phyloP scores from a whole-genome alignment of 2,329 filamentous ascomycete genomes.

The Triangularia setosa region DNA sequence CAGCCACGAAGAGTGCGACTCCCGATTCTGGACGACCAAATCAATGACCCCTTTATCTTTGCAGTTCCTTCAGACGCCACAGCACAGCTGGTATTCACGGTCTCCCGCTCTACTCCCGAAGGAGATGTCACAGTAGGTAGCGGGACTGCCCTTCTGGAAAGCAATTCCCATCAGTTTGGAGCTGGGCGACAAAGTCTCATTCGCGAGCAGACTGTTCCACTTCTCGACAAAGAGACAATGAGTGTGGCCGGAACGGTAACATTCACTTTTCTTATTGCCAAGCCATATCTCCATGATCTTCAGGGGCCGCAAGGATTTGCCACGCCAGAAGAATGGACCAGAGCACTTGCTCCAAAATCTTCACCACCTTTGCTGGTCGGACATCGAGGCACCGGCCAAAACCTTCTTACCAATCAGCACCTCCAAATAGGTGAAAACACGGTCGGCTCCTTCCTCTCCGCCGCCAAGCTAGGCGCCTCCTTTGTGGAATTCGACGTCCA shows the following conservation, averaged over 20 bases:
- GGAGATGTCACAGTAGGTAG: constrained; percentile 23
- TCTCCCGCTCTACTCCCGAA: neutral
- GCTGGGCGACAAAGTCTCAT: constrained; percentile 31
- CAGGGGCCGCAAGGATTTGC: neutral
- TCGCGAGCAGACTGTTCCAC: constrained; percentile 32
- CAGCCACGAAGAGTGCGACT: neutral
- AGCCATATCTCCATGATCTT: neutral
- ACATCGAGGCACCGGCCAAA: constrained; percentile 34
- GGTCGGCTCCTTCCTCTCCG: constrained; percentile 34
- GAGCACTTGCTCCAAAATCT: constrained; percentile 20
- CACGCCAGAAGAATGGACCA: constrained; percentile 1
- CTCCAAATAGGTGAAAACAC: constrained; percentile 39
- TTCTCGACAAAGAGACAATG: constrained; percentile 31
- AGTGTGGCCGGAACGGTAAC: constrained; percentile 31
- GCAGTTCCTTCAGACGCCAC: neutral
- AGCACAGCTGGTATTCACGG: neutral
- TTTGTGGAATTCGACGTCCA: constrained; percentile 40
- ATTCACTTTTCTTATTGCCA: constrained; percentile 33
- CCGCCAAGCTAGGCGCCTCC: constrained; percentile 33
- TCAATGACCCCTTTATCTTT: neutral
- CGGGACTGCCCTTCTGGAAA: constrained; percentile 29
- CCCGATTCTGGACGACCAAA: neutral
- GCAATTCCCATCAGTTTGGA: constrained; percentile 26
- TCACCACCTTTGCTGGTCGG: constrained; percentile 28
- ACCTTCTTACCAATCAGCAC: constrained; percentile 27